Conservation (phyloP, 164 flowering plant species). For the Nymphaea thermarum region DNA sequence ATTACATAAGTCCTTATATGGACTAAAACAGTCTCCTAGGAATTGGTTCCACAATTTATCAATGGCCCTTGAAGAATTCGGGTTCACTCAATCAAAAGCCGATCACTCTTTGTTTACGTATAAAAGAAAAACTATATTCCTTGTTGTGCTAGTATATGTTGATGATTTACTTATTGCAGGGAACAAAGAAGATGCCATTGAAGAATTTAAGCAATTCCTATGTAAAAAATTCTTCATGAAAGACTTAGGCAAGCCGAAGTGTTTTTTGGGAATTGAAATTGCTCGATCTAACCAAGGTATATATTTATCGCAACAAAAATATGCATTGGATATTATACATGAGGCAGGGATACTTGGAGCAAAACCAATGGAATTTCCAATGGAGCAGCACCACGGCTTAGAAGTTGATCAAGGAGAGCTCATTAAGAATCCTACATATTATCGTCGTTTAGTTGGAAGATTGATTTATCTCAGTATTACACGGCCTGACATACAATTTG, state of each 20-base stretch:
- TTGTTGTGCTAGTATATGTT: neutral
- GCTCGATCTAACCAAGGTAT: neutral
- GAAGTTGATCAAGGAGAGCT: neutral
- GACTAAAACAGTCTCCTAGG: conserved; percentile 2
- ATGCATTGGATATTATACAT: neutral
- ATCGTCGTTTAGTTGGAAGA: neutral
- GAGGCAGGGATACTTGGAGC: neutral
- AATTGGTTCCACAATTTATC: neutral
- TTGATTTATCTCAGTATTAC: neutral
- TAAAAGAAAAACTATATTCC: neutral
- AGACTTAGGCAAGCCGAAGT: neutral
- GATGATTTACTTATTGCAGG: neutral
- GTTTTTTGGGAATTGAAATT: neutral
- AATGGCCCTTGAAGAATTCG: neutral
- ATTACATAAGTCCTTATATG: neutral
- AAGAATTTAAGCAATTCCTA: neutral
- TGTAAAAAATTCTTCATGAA: neutral
- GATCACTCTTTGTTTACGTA: neutral
- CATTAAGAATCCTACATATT: neutral
- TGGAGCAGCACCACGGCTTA: neutral
- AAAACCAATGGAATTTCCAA: neutral
- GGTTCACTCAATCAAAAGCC: neutral
- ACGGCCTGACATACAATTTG: neutral
- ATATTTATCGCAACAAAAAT: neutral
- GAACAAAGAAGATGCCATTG: neutral